These are phyloP conservation scores for Xylaria bambusicola DNA, from an alignment of 495 filamentous ascomycete genomes.

Conservation along the genomic window DNA sequence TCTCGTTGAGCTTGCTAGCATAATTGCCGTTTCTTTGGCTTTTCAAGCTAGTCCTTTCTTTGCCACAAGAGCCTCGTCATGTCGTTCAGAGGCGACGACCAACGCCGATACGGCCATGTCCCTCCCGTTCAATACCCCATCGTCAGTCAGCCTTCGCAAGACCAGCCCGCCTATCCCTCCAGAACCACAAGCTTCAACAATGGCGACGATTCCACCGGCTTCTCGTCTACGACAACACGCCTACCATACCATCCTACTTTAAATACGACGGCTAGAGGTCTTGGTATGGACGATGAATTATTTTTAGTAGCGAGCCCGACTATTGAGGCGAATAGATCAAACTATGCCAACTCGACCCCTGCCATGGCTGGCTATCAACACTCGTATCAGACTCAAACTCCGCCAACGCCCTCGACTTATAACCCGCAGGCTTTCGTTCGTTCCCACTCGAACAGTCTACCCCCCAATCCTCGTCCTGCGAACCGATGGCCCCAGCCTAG, in stretches of 20 bases:
- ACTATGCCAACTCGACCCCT: conserved; percentile 50
- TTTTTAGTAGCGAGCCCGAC: conserved; percentile 46
- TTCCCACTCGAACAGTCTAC: conserved; percentile 57
- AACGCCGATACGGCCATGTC: conserved; percentile 59
- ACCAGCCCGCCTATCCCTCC: conserved; percentile 43
- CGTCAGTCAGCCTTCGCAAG: conserved; percentile 35
- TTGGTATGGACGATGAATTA: conserved; percentile 49
- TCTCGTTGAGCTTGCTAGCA: not conserved
- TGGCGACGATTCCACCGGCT: conserved; percentile 67
- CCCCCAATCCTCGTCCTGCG: conserved; percentile 44
- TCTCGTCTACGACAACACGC: conserved; percentile 42
- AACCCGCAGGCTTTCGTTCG: conserved; percentile 81
- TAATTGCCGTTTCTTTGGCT: not conserved
- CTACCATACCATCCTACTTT: conserved; percentile 31
- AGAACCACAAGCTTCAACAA: conserved; percentile 75
- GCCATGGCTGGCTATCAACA: conserved; percentile 59
- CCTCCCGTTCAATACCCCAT: conserved; percentile 59
- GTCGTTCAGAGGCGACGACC: conserved; percentile 57
- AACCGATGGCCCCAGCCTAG: conserved; percentile 32
- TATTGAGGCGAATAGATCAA: conserved; percentile 37
- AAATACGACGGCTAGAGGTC: conserved; percentile 32
- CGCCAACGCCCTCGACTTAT: conserved; percentile 63
- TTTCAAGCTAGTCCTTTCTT: not conserved
- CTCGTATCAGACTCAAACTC: conserved; percentile 60
- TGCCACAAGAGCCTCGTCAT: conserved; percentile 32